These are phyloP conservation scores for Metarhizium humberi DNA, from an alignment of 2,329 filamentous ascomycete species.

Conservation along the genomic window DNA sequence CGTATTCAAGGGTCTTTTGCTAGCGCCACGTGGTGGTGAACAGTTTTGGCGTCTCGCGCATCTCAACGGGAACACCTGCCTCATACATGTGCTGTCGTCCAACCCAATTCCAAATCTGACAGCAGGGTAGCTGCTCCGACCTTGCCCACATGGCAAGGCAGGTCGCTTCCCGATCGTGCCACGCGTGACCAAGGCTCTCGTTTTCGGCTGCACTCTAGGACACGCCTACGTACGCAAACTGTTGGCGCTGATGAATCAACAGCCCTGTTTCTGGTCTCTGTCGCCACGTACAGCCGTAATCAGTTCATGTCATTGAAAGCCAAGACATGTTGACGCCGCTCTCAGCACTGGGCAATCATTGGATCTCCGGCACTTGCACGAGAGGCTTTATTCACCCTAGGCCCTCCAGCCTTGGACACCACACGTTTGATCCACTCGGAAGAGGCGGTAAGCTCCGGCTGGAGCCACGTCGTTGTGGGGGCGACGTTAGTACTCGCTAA, in stretches of 20 bases:
- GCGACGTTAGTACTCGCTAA: not conserved
- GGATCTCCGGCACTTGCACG: not conserved
- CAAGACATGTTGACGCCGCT: not conserved
- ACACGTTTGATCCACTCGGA: constrained; percentile 3
- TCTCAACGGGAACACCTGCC: too few species aligned
- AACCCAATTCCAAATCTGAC: not conserved
- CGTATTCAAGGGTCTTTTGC: not conserved
- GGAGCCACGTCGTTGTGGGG: constrained; percentile 6
- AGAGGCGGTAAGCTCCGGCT: constrained; percentile 6
- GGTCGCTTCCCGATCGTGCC: not conserved
- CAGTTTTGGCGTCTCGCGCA: too few species aligned
- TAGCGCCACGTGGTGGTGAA: not conserved
- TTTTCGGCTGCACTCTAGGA: not conserved
- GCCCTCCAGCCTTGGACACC: not conserved
- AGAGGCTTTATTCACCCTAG: not conserved
- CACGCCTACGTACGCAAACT: not conserved
- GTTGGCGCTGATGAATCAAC: not conserved
- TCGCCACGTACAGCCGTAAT: not conserved
- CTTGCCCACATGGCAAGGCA: not conserved
- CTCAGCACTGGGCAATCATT: not conserved
- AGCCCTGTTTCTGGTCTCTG: not conserved
- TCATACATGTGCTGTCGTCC: not conserved
- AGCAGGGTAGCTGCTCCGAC: not conserved
- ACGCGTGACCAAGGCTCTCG: not conserved
- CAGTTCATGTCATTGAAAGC: not conserved